Conservation (phyloP, 1,284 basidiomycete genomes). For the Tilletia indica region DNA sequence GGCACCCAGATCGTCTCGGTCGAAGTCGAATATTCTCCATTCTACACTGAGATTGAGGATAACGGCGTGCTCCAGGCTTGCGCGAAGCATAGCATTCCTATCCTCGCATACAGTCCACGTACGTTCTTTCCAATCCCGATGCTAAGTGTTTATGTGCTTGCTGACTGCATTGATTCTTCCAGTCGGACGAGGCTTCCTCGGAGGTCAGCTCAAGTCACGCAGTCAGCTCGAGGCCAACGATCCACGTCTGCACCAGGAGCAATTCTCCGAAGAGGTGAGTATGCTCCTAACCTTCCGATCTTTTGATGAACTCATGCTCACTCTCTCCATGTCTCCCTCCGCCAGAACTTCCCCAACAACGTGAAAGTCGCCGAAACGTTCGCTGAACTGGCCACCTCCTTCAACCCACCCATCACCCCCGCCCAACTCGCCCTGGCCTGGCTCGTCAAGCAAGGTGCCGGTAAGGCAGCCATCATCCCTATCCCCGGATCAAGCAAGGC, state of each 20-base stretch:
- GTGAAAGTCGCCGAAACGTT: slow-evolving; percentile 62
- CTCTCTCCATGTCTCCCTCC: no score
- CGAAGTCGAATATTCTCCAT: slow-evolving; percentile 69
- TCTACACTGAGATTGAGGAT: slow-evolving; percentile 60
- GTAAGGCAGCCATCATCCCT: slow-evolving; percentile 59
- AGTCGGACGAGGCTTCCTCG: slow-evolving; percentile 61
- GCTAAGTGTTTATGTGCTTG: neutral
- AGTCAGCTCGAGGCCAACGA: slow-evolving; percentile 64
- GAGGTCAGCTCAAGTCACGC: slow-evolving; percentile 62
- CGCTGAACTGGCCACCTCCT: slow-evolving; percentile 33
- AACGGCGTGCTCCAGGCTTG: slow-evolving; percentile 56
- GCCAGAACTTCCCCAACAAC: slow-evolving; percentile 64
- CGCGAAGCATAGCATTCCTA: slow-evolving; percentile 61
- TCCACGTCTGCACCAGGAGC: slow-evolving; percentile 52
- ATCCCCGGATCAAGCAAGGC: slow-evolving; percentile 61
- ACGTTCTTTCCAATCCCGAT: neutral
- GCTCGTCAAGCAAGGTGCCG: slow-evolving; percentile 59
- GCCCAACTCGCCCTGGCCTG: slow-evolving; percentile 67
- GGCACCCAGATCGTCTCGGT: slow-evolving; percentile 60
- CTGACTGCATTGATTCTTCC: neutral
- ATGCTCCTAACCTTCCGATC: neutral
- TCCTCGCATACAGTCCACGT: slow-evolving; percentile 64
- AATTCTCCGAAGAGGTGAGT: slow-evolving; percentile 13
- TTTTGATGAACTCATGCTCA: neutral
- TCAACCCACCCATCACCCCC: slow-evolving; percentile 57